Conservation (phyloP, 768 basidiomycete species). For the Suillus discolor region DNA sequence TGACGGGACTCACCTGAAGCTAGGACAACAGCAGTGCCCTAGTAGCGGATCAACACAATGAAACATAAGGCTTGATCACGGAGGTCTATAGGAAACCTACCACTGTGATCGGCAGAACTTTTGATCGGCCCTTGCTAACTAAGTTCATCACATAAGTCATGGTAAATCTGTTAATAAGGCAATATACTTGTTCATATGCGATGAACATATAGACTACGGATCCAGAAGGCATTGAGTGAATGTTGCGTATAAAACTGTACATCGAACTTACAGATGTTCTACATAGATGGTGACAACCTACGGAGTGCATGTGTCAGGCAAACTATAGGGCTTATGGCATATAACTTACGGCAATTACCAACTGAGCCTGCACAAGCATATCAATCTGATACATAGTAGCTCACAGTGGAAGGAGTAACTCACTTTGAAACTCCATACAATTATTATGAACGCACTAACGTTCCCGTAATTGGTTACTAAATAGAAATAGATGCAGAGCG, state of each 20-base stretch:
- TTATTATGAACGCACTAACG: slow-evolving; percentile 26
- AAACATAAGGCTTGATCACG: background rate
- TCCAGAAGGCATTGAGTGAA: background rate
- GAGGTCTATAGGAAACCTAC: background rate
- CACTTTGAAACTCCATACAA: slow-evolving; percentile 29
- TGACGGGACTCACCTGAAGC: background rate
- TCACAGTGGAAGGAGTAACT: background rate
- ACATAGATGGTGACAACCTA: background rate
- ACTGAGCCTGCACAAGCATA: background rate
- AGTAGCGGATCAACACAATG: background rate
- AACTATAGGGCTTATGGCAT: no score
- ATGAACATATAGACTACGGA: background rate
- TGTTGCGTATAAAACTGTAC: background rate
- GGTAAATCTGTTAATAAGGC: no score
- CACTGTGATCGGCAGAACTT: background rate
- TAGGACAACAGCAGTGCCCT: background rate
- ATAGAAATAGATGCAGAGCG: slow-evolving; percentile 41
- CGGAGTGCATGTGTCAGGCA: background rate
- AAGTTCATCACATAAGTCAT: background rate
- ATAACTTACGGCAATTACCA: background rate
- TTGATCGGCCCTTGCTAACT: no score
- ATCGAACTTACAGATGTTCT: background rate
- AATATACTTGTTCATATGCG: slow-evolving; percentile 7
- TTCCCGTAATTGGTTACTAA: slow-evolving; percentile 36
- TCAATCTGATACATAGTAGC: background rate